Base-by-base conservation (phyloP, 2,329 filamentous ascomycete genomes). In the Aschersonia sp. region DNA sequence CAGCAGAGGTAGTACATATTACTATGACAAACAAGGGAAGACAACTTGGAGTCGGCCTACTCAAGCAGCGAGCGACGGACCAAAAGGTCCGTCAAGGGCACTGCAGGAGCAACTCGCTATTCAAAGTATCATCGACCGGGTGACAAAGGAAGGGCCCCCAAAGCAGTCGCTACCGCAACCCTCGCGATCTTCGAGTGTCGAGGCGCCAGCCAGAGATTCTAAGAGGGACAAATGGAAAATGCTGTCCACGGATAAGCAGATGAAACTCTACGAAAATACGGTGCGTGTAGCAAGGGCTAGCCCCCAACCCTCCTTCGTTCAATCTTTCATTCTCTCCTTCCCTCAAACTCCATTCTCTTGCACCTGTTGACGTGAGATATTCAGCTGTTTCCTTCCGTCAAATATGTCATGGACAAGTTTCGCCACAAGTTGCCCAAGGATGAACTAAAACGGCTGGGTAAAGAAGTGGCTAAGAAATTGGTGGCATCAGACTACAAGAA, bases 181-280 rank as follows among this genome's bases (percentile, higher is more conserved):
- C 1, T 82, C 85, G 1, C 77, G 81, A 51, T 72, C 78, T 9
- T 68, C 43, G 6, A 46, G 38, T 30, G 5, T 71, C 3, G 75
- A 67, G 47, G 70, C 75, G 1, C 72, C 74, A 5, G 65, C 69
- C 4, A 72, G 73, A 44, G 76, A 83, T 62, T 72, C 72, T 5
- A 82, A 77, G 55, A 73, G 74, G 56, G 82, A 87, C 45, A 85
- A 83, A 60, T 89, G 85, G 85, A 75, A 78, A 48, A 75, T 73
- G 50, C 62, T 82, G 32, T 72, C 82, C 1, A 62, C 80, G 55
- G 89, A 96, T 54, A 96, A 96, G 66, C 87, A 92, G 65, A 94
- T 89, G 77, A 95, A 88, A 69, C 74, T 95, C 2, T 97, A 96
- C 58, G 89, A 96, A 64, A 89, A 89, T 60, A 94, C 89, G 46